phyloP scores from a whole-genome alignment of 108 stramenopile species.

The Stephanodiscus minutulus region DNA sequence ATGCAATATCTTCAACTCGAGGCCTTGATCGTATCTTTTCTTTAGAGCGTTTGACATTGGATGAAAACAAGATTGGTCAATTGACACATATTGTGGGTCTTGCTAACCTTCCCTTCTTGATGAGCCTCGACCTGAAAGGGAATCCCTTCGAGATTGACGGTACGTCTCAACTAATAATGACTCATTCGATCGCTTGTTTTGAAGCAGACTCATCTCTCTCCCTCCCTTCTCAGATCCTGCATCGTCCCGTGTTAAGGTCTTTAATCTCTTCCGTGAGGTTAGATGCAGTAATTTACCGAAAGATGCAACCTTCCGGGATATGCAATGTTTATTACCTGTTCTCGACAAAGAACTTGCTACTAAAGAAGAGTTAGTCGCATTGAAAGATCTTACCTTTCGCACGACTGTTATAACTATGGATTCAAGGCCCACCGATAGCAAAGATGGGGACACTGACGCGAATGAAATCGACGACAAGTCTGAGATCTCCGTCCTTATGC shows the following conservation, averaged over 20 bases:
- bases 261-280: constrained; percentile 62
- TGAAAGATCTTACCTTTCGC: constrained; percentile 58
- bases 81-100: constrained; percentile 59
- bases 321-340: constrained; percentile 54
- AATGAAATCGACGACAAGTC: constrained; percentile 21
- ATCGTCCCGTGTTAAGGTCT: constrained; percentile 51
- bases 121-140: constrained; percentile 51
- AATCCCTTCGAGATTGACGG: constrained; percentile 65
- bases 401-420: constrained; percentile 33
- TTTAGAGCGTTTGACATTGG: constrained; percentile 59
- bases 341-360: constrained; percentile 60
- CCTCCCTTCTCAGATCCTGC: constrained; percentile 17
- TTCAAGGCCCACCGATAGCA: not conserved
- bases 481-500: constrained; percentile 31
- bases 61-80: constrained; percentile 67
- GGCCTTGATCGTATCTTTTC: constrained; percentile 76
- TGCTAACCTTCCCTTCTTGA: constrained; percentile 70
- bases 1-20: constrained; percentile 49
- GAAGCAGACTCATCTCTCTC: not conserved
- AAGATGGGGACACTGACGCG: not conserved
- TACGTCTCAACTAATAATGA: constrained; percentile 8
- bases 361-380: constrained; percentile 53
- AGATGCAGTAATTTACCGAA: constrained; percentile 46
- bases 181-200: not conserved
- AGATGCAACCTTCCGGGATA: constrained; percentile 58